phyloP scores from a whole-genome alignment of 148 eudicot species.

The Talinum fruticosum region DNA sequence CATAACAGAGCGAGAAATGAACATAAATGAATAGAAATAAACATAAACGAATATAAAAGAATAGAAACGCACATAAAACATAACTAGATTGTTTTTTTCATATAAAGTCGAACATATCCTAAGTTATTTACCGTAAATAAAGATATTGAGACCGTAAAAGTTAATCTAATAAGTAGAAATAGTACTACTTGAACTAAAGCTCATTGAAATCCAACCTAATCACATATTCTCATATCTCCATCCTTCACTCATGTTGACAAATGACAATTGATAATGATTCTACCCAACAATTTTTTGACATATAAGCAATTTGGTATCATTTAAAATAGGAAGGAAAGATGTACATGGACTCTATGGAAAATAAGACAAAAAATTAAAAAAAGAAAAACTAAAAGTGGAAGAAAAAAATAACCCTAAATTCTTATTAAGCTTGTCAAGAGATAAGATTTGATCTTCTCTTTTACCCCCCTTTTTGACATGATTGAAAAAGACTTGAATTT shows the following conservation, averaged over 20 bases:
- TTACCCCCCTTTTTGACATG: neutral
- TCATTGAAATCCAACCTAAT: too few species aligned
- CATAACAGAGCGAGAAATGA: too few species aligned
- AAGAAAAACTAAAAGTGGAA: neutral
- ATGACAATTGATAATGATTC: neutral
- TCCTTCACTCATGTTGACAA: neutral
- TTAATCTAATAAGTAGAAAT: too few species aligned
- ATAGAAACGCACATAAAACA: too few species aligned
- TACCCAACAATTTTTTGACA: neutral
- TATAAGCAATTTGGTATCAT: neutral
- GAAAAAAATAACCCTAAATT: neutral
- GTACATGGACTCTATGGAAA: neutral
- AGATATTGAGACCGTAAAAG: too few species aligned
- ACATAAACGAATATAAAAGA: too few species aligned
- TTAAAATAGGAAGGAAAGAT: neutral
- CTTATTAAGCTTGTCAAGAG: neutral
- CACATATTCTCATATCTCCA: neutral
- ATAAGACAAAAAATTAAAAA: neutral
- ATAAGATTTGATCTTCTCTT: neutral
- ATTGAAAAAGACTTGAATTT: neutral
- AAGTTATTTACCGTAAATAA: too few species aligned
- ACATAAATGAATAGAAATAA: too few species aligned
- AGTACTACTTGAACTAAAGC: too few species aligned
- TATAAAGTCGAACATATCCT: too few species aligned
- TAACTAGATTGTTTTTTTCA: too few species aligned